Percentiles rank a stretch among this genome's conserved stretches.
phyloP scores from a whole-genome alignment of 163 green algal genomes.

The Volvox carteri region DNA sequence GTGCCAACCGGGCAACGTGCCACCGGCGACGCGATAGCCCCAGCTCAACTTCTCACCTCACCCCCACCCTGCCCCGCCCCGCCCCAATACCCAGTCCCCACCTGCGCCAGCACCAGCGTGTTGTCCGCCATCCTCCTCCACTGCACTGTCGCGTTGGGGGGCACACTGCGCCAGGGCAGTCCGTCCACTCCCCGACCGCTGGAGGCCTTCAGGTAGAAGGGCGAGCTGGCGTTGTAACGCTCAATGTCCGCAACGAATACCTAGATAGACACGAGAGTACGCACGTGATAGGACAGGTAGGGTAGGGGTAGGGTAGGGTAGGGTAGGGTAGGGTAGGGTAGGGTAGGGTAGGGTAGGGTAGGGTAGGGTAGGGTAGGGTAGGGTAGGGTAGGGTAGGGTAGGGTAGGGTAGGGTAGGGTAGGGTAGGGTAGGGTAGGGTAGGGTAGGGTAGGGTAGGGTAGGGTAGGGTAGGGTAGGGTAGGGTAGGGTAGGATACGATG shows the following conservation, averaged over 20 bases:
- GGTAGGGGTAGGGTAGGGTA: background rate
- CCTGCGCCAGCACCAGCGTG: slow-evolving; percentile 43
- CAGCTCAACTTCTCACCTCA: too few species aligned
- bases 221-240: slow-evolving; percentile 39
- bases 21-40: too few species aligned
- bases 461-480: too few species aligned
- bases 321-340: too few species aligned
- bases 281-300: background rate
- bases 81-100: too few species aligned
- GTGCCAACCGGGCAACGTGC: too few species aligned
- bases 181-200: slow-evolving; percentile 25
- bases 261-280: background rate
- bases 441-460: too few species aligned
- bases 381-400: background rate
- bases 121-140: slow-evolving; percentile 31
- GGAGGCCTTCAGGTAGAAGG: slow-evolving; percentile 42
- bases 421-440: background rate
- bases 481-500: too few species aligned
- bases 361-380: background rate
- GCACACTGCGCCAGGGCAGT: slow-evolving; percentile 20
- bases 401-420: background rate
- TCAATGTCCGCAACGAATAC: slow-evolving; percentile 34
- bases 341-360: background rate
- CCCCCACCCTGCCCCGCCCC: too few species aligned
- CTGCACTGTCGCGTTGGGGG: slow-evolving; percentile 13